Evolutionary conservation across 371 early-diverging fungal species (phyloP), one percentile per base, ranked within the genome.

Genomic region (Mortierella sp.): DNA sequence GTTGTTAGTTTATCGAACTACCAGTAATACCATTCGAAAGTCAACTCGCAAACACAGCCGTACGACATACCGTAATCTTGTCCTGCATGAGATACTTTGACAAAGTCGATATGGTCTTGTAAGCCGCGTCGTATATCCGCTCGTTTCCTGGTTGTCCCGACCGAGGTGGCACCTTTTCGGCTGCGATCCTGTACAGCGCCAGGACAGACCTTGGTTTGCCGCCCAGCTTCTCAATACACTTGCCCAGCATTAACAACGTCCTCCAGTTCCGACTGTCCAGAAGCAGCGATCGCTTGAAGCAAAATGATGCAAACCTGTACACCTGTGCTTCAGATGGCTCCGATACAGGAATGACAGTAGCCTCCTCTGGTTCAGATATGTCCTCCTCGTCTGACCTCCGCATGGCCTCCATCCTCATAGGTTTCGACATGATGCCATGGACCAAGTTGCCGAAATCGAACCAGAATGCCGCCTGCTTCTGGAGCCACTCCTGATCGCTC

Each of bases 361-460:
- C 31, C 1, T 64, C 76, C 0, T 79, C 79, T 6, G 69, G 45
- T 7, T 78, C 79, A 4, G 75, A 70, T 8, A 78, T n/a, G 2
- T 50, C 58, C 24, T 75, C 76, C 22, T 71, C 70, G 24, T 65
- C 70, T 10, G 65, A 63, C 13, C 83, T 79, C 26, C 74, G 75
- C 83, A 83, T 78, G 4, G 93, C 91, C 45, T 86, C 86, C 85
- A 91, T 90, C n/a, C 85, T 74, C 93, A 95, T 93, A 2, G 95
- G 95, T 26, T 87, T 78, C 3, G 91, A 88, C n/a, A 88, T 85
- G 71, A 94, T 94, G 11, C 91, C 86, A 70, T 92, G 91, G 19
- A 91, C 75, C 22, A 93, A 85, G 55, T 86, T 85, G 10, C 95
- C 94, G 76, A 92, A 92, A 22, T 91, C 89, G 63, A 89, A 90